phyloP scores from a whole-genome alignment of 306 rosid species.

The Medicago lupulina region DNA sequence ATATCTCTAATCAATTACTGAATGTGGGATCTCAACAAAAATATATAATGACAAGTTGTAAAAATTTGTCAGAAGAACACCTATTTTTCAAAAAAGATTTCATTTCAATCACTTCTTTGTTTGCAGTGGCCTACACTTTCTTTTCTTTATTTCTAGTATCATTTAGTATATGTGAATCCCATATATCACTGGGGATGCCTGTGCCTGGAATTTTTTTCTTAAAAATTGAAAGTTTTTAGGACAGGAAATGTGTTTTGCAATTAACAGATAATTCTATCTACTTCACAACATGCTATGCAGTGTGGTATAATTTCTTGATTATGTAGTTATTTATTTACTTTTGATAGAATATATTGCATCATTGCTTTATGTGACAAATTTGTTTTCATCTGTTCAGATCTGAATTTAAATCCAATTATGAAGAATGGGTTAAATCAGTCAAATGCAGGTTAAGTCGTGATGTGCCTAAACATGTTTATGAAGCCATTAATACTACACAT shows the following conservation, averaged over 20 bases:
- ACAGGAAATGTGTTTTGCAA: too few relatives aligned
- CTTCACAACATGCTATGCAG: too few relatives aligned
- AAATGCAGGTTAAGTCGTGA: conserved; percentile 68
- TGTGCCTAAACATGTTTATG: conserved; percentile 59
- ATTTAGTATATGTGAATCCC: background rate
- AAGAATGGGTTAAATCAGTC: conserved; percentile 80
- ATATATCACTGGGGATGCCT: too few relatives aligned
- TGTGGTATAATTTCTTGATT: background rate
- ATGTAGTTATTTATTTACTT: background rate
- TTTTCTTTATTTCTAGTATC: background rate
- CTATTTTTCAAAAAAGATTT: background rate
- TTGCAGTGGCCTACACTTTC: background rate
- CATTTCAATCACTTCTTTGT: background rate
- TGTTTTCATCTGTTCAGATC: conserved; percentile 61
- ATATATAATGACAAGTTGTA: too few relatives aligned
- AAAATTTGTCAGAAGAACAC: too few relatives aligned
- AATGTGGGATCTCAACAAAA: too few relatives aligned
- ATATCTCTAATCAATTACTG: too few relatives aligned
- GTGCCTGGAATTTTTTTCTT: too few relatives aligned
- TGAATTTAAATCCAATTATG: conserved; percentile 87
- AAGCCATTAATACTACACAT: conserved; percentile 60
- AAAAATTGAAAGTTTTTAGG: too few relatives aligned
- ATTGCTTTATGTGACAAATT: conserved; percentile 27
- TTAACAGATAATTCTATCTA: too few relatives aligned
- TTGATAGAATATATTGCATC: conserved; percentile 4